Conservation (phyloP, 2,329 filamentous ascomycete species). For the Paecilomyces sp. region DNA sequence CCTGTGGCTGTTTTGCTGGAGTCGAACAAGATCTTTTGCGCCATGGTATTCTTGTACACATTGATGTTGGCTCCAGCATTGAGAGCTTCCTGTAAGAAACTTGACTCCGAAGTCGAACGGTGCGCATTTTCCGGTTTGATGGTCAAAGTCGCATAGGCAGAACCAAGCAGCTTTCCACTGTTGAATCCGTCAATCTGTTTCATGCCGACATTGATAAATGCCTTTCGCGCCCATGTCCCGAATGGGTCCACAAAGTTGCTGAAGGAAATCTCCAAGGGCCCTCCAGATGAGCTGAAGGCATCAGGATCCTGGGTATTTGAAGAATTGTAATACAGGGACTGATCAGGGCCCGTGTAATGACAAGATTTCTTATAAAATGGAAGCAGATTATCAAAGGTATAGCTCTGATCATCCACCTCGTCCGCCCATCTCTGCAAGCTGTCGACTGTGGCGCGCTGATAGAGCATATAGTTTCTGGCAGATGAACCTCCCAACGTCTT, state of each 20-base stretch:
- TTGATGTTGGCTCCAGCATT: constrained; percentile 16
- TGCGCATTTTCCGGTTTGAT: constrained; percentile 19
- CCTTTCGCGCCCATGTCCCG: constrained; percentile 18
- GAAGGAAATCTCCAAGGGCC: constrained; percentile 27
- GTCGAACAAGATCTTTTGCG: constrained; percentile 28
- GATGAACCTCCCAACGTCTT: constrained; percentile 20
- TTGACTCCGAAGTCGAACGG: constrained; percentile 15
- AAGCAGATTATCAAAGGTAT: constrained; percentile 21
- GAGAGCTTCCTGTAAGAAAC: constrained; percentile 19
- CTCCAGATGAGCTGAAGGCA: constrained; percentile 12
- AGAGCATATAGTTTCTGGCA: constrained; percentile 18
- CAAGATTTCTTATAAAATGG: constrained; percentile 22
- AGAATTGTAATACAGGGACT: constrained; percentile 14
- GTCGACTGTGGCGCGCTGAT: constrained; percentile 21
- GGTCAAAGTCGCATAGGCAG: constrained; percentile 20
- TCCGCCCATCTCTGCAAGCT: constrained; percentile 29
- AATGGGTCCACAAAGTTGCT: constrained; percentile 19
- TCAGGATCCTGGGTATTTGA: constrained; percentile 14
- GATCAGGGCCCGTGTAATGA: constrained; percentile 19
- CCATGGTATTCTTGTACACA: constrained; percentile 26
- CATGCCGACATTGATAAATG: constrained; percentile 20
- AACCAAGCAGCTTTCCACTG: constrained; percentile 16
- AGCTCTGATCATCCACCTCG: constrained; percentile 26
- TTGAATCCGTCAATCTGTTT: constrained; percentile 18
- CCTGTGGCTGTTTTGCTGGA: constrained; percentile 18